phyloP scores from a whole-genome alignment of 257 asterid species.

The Vinca minor region DNA sequence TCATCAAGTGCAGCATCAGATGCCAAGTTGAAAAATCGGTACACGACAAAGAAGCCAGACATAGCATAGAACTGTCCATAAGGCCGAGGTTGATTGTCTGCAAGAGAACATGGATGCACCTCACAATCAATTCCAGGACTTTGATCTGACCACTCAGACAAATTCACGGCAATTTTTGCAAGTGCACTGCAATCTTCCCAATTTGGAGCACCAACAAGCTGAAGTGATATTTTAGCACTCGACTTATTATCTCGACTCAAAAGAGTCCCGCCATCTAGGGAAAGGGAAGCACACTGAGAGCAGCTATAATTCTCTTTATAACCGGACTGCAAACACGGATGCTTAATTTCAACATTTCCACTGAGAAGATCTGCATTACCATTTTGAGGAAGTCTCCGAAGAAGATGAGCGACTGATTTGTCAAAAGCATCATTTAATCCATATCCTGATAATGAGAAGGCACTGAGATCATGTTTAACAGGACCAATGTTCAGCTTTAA shows the following conservation, averaged over 20 bases:
- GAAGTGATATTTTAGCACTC: conserved; percentile 39
- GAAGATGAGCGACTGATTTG: conserved; percentile 73
- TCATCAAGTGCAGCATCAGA: conserved; percentile 61
- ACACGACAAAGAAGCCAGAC: conserved; percentile 94
- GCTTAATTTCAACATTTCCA: conserved; percentile 60
- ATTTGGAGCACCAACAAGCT: conserved; percentile 69
- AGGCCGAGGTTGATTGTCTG: conserved; percentile 66
- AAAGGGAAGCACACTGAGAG: conserved; percentile 50
- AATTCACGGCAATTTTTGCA: conserved; percentile 68
- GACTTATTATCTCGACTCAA: conserved; percentile 35
- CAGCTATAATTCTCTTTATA: conserved; percentile 66
- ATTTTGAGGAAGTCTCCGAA: conserved; percentile 48
- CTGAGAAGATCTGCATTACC: conserved; percentile 40
- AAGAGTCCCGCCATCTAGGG: conserved; percentile 41
- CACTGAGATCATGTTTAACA: conserved; percentile 72
- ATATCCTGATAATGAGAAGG: conserved; percentile 84
- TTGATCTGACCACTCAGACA: conserved; percentile 71
- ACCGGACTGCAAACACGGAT: conserved; percentile 89
- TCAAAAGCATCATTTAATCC: conserved; percentile 97
- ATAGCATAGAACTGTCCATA: conserved; percentile 76
- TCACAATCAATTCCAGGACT: conserved; percentile 61
- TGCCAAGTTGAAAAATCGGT: conserved; percentile 57
- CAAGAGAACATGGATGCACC: conserved; percentile 79
- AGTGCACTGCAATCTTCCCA: conserved; percentile 87
- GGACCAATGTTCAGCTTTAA: conserved; percentile 68